Percentiles rank a stretch among this genome's conserved stretches.
Conservation (phyloP, 257 asterid genomes). For the Solanum clarkiae region DNA sequence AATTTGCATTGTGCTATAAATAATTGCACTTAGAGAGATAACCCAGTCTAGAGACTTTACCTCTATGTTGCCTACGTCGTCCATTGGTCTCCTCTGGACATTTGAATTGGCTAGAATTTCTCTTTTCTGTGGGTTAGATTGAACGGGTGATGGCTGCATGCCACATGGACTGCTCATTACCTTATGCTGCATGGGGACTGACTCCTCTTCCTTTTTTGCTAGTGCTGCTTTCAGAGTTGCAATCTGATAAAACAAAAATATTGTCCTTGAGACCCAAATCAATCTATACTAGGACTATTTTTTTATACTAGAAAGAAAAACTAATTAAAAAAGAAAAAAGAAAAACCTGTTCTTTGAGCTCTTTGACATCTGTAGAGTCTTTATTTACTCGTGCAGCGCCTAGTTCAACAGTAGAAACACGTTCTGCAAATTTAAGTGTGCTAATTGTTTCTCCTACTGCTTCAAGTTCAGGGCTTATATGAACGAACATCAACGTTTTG, state of each 20-base stretch:
- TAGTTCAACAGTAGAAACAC: slow-evolving; percentile 93
- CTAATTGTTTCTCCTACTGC: slow-evolving; percentile 91
- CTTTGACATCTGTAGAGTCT: slow-evolving; percentile 75
- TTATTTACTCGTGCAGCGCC: slow-evolving; percentile 95
- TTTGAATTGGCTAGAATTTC: slow-evolving; percentile 29
- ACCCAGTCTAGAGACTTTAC: slow-evolving; percentile 19
- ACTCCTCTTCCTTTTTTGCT: slow-evolving; percentile 53
- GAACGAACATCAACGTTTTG: slow-evolving; percentile 94
- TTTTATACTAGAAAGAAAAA: background rate
- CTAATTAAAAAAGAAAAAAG: background rate
- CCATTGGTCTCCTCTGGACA: slow-evolving; percentile 78
- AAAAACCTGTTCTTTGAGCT: slow-evolving; percentile 80
- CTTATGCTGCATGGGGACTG: slow-evolving; percentile 30
- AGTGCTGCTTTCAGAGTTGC: slow-evolving; percentile 73
- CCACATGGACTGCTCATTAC: slow-evolving; percentile 45
- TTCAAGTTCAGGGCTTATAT: slow-evolving; percentile 88
- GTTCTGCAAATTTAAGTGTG: slow-evolving; percentile 97
- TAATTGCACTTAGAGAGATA: background rate
- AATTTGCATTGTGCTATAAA: background rate
- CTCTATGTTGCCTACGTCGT: slow-evolving; percentile 83
- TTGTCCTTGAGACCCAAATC: background rate
- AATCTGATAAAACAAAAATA: slow-evolving; percentile 30
- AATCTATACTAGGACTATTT: background rate
- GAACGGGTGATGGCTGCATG: slow-evolving; percentile 29
- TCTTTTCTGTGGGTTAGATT: slow-evolving; percentile 28